Percentiles rank a stretch among this genome's conserved stretches.
These are phyloP conservation scores for Bruguiera parviflora DNA, from an alignment of 345 rosid genomes.

Conservation along the genomic window DNA sequence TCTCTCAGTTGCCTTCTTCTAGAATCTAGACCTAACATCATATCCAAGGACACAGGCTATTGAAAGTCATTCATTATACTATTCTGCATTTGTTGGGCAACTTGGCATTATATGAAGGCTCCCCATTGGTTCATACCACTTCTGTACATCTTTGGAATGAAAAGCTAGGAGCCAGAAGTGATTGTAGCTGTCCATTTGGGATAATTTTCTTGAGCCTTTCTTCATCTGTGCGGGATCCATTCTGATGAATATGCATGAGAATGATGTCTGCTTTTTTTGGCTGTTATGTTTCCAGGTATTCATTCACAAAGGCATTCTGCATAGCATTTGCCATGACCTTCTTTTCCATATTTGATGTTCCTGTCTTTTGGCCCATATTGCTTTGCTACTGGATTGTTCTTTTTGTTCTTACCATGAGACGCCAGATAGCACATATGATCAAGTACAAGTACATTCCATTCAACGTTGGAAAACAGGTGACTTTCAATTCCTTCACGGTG, in stretches of 20 bases:
- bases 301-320: constrained; percentile 69
- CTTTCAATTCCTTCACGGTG: background rate
- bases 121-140: background rate
- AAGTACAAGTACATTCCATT: constrained; percentile 77
- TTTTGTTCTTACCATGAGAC: constrained; percentile 71
- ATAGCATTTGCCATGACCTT: constrained; percentile 78
- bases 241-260: background rate
- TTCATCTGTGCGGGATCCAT: background rate
- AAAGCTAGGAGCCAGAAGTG: background rate
- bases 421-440: constrained; percentile 80
- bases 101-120: background rate
- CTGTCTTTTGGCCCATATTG: constrained; percentile 85
- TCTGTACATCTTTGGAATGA: background rate
- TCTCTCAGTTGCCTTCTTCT: no score
- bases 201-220: background rate
- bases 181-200: constrained; percentile 2
- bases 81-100: no score
- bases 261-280: constrained; percentile 8
- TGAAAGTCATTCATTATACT: no score
- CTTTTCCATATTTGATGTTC: constrained; percentile 75
- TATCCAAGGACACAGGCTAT: no score
- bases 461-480: constrained; percentile 73
- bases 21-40: no score
- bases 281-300: constrained; percentile 52
- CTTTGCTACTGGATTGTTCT: constrained; percentile 77